Evolutionary conservation across 306 rosid genomes (phyloP).

Genomic region (Herpetospermum pedunculosum): DNA sequence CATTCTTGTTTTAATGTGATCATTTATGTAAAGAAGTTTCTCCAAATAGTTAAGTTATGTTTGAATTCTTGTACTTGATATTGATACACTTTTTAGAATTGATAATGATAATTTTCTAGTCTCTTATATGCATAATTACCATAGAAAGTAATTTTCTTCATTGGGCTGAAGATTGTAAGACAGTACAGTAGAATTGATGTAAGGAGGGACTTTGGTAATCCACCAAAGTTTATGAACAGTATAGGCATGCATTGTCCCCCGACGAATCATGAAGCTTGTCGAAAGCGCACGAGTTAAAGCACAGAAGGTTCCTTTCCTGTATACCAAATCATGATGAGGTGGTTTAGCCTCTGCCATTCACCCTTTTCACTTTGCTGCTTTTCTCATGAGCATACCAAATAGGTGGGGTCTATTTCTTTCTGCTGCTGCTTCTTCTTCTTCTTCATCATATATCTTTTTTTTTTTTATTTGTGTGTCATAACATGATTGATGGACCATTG

Average conservation of each 20-base stretch:
- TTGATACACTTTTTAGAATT: background rate
- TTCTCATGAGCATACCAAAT: background rate
- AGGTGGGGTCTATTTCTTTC: constrained; percentile 1
- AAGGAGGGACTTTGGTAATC: background rate
- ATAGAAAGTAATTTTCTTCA: background rate
- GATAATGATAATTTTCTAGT: background rate
- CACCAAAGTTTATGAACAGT: background rate
- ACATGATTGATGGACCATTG: constrained; percentile 54
- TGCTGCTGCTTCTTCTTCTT: constrained; percentile 1
- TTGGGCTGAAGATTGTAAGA: background rate
- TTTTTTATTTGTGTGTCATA: constrained; percentile 2
- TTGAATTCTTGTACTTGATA: background rate
- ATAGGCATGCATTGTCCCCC: constrained; percentile 7
- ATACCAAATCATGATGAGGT: constrained; percentile 4
- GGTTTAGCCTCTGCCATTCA: constrained; percentile 1
- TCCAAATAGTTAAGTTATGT: background rate
- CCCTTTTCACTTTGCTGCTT: constrained; percentile 6
- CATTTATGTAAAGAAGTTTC: background rate
- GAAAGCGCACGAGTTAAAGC: background rate
- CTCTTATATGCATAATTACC: background rate
- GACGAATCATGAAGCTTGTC: constrained; percentile 4
- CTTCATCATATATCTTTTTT: background rate
- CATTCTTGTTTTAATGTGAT: background rate
- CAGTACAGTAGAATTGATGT: background rate
- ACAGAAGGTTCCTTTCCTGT: constrained; percentile 2